Conservation (phyloP, 192 early-diverging fungal species). For the Chytriomyces sp. region DNA sequence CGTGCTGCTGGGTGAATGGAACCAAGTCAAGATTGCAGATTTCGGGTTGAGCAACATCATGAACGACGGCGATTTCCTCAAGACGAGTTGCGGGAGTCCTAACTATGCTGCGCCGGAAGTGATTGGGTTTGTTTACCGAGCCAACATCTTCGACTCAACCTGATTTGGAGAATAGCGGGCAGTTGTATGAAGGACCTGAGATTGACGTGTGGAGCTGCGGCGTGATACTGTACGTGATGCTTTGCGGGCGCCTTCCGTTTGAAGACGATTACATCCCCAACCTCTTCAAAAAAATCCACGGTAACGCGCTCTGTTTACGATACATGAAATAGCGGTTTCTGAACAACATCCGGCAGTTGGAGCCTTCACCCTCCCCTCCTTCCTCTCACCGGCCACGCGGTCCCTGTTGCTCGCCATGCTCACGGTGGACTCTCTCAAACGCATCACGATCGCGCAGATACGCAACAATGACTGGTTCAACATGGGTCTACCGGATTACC, state of each 20-base stretch:
- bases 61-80: constrained; percentile 58
- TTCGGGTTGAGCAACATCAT: constrained; percentile 61
- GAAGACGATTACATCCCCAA: constrained; percentile 93
- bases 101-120: constrained; percentile 72
- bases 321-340: background rate
- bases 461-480: constrained; percentile 90
- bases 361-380: constrained; percentile 87
- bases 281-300: constrained; percentile 89
- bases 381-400: constrained; percentile 81
- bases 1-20: constrained; percentile 54
- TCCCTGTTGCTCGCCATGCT: constrained; percentile 85
- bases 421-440: constrained; percentile 93
- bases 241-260: constrained; percentile 93
- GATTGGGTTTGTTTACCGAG: constrained; percentile 54
- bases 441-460: constrained; percentile 89
- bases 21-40: constrained; percentile 65
- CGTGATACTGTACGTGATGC: constrained; percentile 95
- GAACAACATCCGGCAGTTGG: constrained; percentile 50
- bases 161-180: constrained; percentile 39
- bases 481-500: constrained; percentile 87
- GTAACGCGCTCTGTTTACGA: constrained; percentile 33
- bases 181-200: constrained; percentile 87
- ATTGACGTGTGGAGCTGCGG: constrained; percentile 99
- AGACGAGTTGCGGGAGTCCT: constrained; percentile 48
- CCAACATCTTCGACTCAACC: background rate